phyloP scores from a whole-genome alignment of 805 yeast genomes.

The Zygosaccharomyces kombuchaensis region DNA sequence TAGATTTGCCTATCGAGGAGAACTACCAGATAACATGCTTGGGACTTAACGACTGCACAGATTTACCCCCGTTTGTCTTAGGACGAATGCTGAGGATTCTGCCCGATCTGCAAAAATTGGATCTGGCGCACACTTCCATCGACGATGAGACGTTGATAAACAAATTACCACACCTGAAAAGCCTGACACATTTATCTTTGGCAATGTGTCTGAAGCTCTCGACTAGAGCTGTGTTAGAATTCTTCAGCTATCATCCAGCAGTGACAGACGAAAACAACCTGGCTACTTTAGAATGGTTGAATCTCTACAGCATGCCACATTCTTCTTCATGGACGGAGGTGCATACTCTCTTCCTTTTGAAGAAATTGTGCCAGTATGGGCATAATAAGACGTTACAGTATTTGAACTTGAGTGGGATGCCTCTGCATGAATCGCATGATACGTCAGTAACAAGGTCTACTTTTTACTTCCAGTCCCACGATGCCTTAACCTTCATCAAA shows the following conservation, averaged over 20 bases:
- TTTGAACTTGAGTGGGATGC: conserved; percentile 64
- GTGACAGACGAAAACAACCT: conserved; percentile 36
- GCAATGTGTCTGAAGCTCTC: conserved; percentile 63
- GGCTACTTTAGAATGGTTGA: conserved; percentile 59
- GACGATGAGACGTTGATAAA: conserved; percentile 55
- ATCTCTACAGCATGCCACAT: conserved; percentile 57
- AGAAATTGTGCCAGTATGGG: conserved; percentile 37
- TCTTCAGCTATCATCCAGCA: conserved; percentile 69
- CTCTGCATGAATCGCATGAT: conserved; percentile 41
- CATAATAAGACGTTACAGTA: conserved; percentile 37
- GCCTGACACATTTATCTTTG: conserved; percentile 69
- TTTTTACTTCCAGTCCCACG: conserved; percentile 30
- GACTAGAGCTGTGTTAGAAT: conserved; percentile 65
- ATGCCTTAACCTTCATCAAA: conserved; percentile 38
- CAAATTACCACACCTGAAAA: conserved; percentile 49
- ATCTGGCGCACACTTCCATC: conserved; percentile 75
- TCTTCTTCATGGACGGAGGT: conserved; percentile 53
- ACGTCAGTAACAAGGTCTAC: conserved; percentile 19
- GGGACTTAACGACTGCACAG: conserved; percentile 86
- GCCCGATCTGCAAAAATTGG: conserved; percentile 63
- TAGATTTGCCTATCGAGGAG: conserved; percentile 18
- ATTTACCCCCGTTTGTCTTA: conserved; percentile 56
- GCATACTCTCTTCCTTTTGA: conserved; percentile 45
- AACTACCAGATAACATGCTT: conserved; percentile 40
- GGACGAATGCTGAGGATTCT: conserved; percentile 43